These are phyloP conservation scores for Yamadazyma olivae DNA, from an alignment of 805 yeast species.

Conservation along the genomic window DNA sequence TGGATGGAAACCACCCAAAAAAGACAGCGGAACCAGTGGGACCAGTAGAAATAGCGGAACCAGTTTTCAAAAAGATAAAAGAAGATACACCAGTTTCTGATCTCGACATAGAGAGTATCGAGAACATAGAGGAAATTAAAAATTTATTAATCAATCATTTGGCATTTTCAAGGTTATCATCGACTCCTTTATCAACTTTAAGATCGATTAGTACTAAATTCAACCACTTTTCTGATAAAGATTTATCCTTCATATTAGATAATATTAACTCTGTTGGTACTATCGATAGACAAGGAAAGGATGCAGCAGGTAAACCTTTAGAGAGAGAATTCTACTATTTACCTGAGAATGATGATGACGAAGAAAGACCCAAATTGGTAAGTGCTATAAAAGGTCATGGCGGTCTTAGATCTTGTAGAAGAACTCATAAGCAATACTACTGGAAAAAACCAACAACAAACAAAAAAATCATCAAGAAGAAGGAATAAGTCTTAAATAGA, in stretches of 20 bases:
- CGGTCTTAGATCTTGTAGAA: conserved; percentile 81
- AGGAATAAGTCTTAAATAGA: too few relatives aligned
- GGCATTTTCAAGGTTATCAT: conserved; percentile 85
- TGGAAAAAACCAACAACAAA: conserved; percentile 62
- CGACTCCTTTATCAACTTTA: conserved; percentile 78
- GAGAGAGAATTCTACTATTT: conserved; percentile 93
- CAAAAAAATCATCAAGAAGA: conserved; percentile 21
- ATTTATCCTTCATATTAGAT: conserved; percentile 43
- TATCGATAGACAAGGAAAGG: conserved; percentile 85
- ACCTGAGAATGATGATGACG: conserved; percentile 76
- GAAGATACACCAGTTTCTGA: too few relatives aligned
- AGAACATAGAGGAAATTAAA: conserved; percentile 40
- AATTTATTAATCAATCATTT: conserved; percentile 76
- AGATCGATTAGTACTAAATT: conserved; percentile 59
- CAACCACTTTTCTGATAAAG: conserved; percentile 41
- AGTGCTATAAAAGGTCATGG: conserved; percentile 78
- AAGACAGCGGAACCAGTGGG: too few relatives aligned
- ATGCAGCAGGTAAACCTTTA: conserved; percentile 92
- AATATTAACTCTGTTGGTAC: conserved; percentile 71
- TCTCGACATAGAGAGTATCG: conserved; percentile 32
- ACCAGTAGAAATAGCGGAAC: too few relatives aligned
- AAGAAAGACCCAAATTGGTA: conserved; percentile 65
- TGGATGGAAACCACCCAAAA: conserved; percentile 6
- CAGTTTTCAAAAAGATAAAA: too few relatives aligned
- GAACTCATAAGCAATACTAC: conserved; percentile 86